phyloP scores from a whole-genome alignment of 345 rosid genomes.

The Noccaea bulbosa region DNA sequence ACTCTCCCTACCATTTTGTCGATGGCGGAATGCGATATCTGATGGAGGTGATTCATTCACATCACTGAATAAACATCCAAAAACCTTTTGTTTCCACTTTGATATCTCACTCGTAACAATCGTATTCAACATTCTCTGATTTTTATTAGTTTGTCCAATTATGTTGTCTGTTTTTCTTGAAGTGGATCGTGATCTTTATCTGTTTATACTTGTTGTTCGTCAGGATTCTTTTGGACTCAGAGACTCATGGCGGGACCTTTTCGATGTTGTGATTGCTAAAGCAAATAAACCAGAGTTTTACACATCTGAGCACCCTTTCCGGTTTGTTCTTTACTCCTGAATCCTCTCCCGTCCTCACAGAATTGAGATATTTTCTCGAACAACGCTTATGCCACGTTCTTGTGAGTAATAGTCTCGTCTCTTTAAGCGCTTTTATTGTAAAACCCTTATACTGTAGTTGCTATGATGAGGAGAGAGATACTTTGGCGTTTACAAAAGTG shows the following conservation, averaged over 20 bases:
- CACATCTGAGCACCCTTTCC: constrained; percentile 91
- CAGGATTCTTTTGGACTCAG: constrained; percentile 68
- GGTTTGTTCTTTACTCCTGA: constrained; percentile 54
- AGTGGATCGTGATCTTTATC: constrained; percentile 24
- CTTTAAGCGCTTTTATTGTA: neutral
- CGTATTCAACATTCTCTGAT: neutral
- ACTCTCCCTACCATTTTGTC: constrained; percentile 93
- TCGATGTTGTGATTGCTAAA: constrained; percentile 95
- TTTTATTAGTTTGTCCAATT: too few species aligned
- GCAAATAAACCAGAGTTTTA: constrained; percentile 95
- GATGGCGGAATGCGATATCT: constrained; percentile 96
- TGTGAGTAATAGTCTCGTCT: neutral
- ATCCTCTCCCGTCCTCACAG: neutral
- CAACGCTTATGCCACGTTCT: neutral
- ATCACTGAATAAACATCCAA: neutral
- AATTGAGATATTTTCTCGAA: neutral
- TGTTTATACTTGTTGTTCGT: constrained; percentile 27
- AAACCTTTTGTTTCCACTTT: neutral
- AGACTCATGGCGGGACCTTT: constrained; percentile 92
- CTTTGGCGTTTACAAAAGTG: constrained; percentile 80
- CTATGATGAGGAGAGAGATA: constrained; percentile 90
- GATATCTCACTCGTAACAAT: neutral
- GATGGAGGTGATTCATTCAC: constrained; percentile 70
- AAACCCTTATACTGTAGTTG: constrained; percentile 60
- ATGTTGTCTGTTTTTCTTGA: too few species aligned